Evolutionary conservation across 73 alveolate genomes (phyloP).

Genomic region (Paramecium octaurelia): DNA sequence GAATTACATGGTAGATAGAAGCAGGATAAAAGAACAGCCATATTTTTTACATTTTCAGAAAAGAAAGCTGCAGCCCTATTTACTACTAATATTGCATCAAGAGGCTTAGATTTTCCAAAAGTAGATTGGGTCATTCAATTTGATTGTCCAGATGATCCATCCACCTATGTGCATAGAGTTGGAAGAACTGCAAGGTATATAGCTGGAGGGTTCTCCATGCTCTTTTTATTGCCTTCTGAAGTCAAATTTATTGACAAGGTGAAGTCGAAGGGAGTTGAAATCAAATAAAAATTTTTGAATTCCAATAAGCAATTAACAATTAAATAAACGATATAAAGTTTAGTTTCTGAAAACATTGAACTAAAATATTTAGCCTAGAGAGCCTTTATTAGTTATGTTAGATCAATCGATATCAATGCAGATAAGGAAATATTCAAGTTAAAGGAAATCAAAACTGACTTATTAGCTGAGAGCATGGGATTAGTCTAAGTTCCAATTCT

Average conservation of each 20-base stretch:
- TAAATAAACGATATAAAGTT: conserved; percentile 73
- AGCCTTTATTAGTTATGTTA: conserved; percentile 91
- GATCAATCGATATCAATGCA: conserved; percentile 77
- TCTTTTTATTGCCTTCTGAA: conserved; percentile 83
- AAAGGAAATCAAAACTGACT: background rate
- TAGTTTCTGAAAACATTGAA: conserved; percentile 87
- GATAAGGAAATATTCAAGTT: conserved; percentile 71
- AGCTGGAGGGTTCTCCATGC: conserved; percentile 93
- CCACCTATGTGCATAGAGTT: conserved; percentile 90
- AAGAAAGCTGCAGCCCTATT: conserved; percentile 72
- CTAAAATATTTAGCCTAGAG: conserved; percentile 90
- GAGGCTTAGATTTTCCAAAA: conserved; percentile 96
- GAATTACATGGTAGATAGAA: conserved; percentile 88
- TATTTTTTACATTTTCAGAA: conserved; percentile 82
- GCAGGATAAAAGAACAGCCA: conserved; percentile 87
- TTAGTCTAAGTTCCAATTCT: conserved; percentile 88
- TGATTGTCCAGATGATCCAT: conserved; percentile 90
- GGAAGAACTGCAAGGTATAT: conserved; percentile 97
- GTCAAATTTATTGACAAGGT: conserved; percentile 74
- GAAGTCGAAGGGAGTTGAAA: conserved; percentile 72
- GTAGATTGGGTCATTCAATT: conserved; percentile 92
- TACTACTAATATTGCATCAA: conserved; percentile 81
- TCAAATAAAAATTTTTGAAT: conserved; percentile 82
- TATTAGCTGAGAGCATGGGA: conserved; percentile 87
- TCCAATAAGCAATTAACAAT: conserved; percentile 83